These are phyloP conservation scores for Gynandropsis gynandra DNA, from an alignment of 345 rosid genomes.

Conservation along the genomic window DNA sequence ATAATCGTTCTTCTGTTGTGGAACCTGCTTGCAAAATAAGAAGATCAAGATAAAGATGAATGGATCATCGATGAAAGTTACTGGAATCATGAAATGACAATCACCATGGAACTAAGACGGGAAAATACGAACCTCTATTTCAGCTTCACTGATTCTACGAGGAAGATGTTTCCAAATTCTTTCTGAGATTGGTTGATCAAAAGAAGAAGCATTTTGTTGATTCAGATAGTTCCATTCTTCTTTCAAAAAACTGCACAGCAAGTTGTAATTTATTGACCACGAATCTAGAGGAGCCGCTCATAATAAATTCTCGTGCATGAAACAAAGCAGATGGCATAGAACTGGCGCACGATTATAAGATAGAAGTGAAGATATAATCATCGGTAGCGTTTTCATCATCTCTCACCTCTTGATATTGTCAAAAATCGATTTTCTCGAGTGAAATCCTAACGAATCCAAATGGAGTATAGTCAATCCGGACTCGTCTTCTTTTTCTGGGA, in stretches of 20 bases:
- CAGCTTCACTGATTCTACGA: slow-evolving; percentile 42
- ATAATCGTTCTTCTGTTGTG: slow-evolving; percentile 85
- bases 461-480: slow-evolving; percentile 79
- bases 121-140: slow-evolving; percentile 35
- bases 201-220: slow-evolving; percentile 34
- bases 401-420: slow-evolving; percentile 67
- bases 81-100: too few relatives aligned
- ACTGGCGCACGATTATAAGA: not conserved
- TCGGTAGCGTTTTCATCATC: not conserved
- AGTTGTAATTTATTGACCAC: not conserved
- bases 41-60: slow-evolving; percentile 5
- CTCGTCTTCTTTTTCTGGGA: slow-evolving; percentile 74
- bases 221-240: slow-evolving; percentile 75
- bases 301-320: not conserved
- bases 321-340: not conserved
- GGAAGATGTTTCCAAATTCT: slow-evolving; percentile 58
- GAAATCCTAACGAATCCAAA: slow-evolving; percentile 80
- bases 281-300: not conserved
- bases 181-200: slow-evolving; percentile 50
- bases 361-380: not conserved
- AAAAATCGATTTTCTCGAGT: slow-evolving; percentile 51
- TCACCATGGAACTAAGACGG: slow-evolving; percentile 1
- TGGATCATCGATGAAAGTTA: slow-evolving; percentile 7
- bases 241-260: slow-evolving; percentile 45
- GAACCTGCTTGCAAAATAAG: slow-evolving; percentile 51